Base-by-base conservation (phyloP, 2,329 filamentous ascomycete genomes). In the Scedosporium dehoogii region DNA sequence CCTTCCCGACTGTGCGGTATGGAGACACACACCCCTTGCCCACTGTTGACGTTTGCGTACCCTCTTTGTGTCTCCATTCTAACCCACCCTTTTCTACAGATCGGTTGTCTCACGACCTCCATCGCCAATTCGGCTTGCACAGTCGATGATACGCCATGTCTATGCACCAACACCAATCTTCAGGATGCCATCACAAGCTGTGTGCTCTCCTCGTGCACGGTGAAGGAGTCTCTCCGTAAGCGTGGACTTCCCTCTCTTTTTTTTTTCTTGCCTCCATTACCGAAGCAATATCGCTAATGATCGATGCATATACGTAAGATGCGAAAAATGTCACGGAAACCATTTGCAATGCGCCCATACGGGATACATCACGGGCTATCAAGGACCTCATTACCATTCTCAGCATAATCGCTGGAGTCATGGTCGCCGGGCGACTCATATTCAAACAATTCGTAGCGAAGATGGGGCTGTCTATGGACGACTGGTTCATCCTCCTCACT, bases 381-480 rank as follows among this genome's bases (percentile, higher is more conserved):
- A 64, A 73, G 18, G 70, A 68, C n/a, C 68, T 74, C 3, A 67
- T 71, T 65, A 64, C 68, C 64, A 42, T 64, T 66, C 64, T 75
- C 55, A 73, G 68, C 60, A 68, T 70, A 14, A 68, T 77, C 23
- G 71, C 74, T 6, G 73, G 68, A 33, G 66, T 73, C 55, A 72
- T 75, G 57, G 68, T 79, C 33, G 62, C 72, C 6, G 64, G 74
- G 16, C 78, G 78, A n/a, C 70, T 77, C 9, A 65, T 66, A 3
- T 72, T 70, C 59, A 72, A 69, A 46, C 63, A 76, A 18, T 69
- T 75, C 12, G 63, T 69, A 1, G 65, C 69, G 1, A 73, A 70
- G 25, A 60, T 70, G 16, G 66, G 69, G 2, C 70, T 76, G 12
- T 72, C 67, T 3, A 62, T 73, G 12, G 74, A 76, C 65, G 75